Base-by-base conservation (phyloP, 768 basidiomycete species). In the Coprinopsis strossmayeri region DNA sequence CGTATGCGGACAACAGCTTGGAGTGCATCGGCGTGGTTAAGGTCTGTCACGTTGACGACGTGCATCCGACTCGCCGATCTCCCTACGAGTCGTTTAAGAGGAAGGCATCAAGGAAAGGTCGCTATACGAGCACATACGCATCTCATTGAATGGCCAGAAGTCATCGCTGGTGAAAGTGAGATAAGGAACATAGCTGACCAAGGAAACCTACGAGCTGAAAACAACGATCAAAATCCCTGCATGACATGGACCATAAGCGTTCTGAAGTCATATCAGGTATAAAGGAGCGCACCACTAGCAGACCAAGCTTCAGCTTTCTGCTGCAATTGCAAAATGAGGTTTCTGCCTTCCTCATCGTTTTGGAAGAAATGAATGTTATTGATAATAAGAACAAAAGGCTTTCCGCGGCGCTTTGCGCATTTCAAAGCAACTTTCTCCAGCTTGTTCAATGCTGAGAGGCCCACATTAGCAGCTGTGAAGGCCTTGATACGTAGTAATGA, bases 241-340 rank as follows among this genome's bases (percentile, higher is more conserved):
- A 50, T 28, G 23, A 24, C n/a, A n/a, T n/a, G 25, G 38, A 32
- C 5, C 13, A 23, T 34, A 47, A 20, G 38, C 27, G 26, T 45
- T 38, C 21, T 34, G 12, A 45, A 34, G 32, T 15, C 26, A 53
- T 18, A 56, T 24, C n/a, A 27, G 30, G 38, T 37, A 45, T 15
- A 48, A 43, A 25, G 28, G 30, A 25, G 34, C 76, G 54, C 53
- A 84, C 87, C 79, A 62, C 84, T 81, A 10, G 86, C 83, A 3
- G 86, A 82, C 90, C 93, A 94, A 4, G 82, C 67, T 61, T 93
- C 91, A 3, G 88, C 91, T 48, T 82, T 76, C 59, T 89, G 88
- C 60, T 93, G 92, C 15, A 93, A 73, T 57, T 91, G 89, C 48
- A 92, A 66, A n/a, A 96, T 69, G 68, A 93, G 78, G 34, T 84